Base-by-base conservation (phyloP, 2,329 filamentous ascomycete species). In the Beauveria asiatica region DNA sequence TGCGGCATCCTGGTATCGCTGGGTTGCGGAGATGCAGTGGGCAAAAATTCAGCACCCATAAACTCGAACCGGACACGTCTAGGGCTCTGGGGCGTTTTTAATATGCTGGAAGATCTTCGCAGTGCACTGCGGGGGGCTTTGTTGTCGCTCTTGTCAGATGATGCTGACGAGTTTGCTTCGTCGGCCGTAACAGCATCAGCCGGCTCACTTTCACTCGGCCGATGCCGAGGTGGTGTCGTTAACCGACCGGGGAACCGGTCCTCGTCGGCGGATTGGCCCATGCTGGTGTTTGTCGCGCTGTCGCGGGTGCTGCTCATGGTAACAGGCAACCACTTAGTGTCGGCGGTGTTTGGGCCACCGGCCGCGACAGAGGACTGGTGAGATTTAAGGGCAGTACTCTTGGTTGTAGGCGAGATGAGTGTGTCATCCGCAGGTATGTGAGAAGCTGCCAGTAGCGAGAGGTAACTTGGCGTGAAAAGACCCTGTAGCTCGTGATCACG, bases 21-120 rank as follows among this genome's bases (percentile, higher is more conserved):
- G 59, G 69, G 63, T 62, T 77, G 75, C 51, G 83, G 83, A 23
- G 83, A 84, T 27, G 78, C 74, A 50, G 83, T 85, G 21, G 84
- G 82, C 61, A 85, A 72, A 41, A 87, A 82, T 66, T 86, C 83
- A 64, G 78, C 74, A 57, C 83, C 83, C 67, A 79, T 78, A 50
- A 86, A 79, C 42, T 84, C 79, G 64, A 87, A 87, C 52, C 84
- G 83, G 60, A 87, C 84, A 62, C 82, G 78, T 33, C 83, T 78
- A n/a, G 82, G 82, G 66, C 82, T 84, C 48, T 76, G 75, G 6
- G 72, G 73, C 57, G 78, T 76, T 54, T 75, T 79, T 27, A 79
- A 77, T 37, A 74, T 76, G 65, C 78, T 83, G 7, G 80, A 83
- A 1, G 80, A 79, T 53, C 83, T 77, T 61, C 84, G 80, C 60